phyloP scores from a whole-genome alignment of 139 green algal species.

The Picochlorum sp. region DNA sequence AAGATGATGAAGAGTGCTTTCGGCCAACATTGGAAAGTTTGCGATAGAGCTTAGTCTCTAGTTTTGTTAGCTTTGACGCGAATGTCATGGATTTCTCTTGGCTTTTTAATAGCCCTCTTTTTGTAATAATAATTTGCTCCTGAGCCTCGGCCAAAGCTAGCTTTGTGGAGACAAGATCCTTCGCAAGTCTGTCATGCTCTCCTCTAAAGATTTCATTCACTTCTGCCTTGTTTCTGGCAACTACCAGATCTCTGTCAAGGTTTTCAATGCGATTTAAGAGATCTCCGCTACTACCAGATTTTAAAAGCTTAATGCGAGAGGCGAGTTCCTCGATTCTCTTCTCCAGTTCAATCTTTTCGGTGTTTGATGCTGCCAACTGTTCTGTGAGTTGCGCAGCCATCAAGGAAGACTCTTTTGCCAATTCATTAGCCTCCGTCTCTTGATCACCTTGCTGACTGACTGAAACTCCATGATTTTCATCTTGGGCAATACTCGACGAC shows the following conservation, averaged over 20 bases:
- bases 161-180: constrained; percentile 26
- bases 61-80: constrained; percentile 15
- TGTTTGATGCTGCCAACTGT: constrained; percentile 1
- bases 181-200: constrained; percentile 25
- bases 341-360: constrained; percentile 5
- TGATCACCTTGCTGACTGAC: too few species aligned
- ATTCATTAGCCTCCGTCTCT: constrained; percentile 12
- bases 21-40: neutral
- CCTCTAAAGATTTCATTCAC: constrained; percentile 26
- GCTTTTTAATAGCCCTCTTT: constrained; percentile 16
- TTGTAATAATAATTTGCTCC: constrained; percentile 25
- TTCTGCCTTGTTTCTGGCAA: constrained; percentile 17
- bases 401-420: neutral
- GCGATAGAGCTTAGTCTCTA: constrained; percentile 18
- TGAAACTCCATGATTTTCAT: too few species aligned
- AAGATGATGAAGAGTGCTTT: too few species aligned
- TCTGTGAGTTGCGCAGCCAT: neutral
- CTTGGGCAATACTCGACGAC: too few species aligned
- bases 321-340: constrained; percentile 10
- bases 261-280: constrained; percentile 9
- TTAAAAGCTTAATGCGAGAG: constrained; percentile 6
- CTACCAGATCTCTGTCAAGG: constrained; percentile 17
- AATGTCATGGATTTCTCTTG: constrained; percentile 24
- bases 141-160: constrained; percentile 22
- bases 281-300: constrained; percentile 14